phyloP scores from a whole-genome alignment of 352 stramenopile genomes.

The Phytophthora litchii region DNA sequence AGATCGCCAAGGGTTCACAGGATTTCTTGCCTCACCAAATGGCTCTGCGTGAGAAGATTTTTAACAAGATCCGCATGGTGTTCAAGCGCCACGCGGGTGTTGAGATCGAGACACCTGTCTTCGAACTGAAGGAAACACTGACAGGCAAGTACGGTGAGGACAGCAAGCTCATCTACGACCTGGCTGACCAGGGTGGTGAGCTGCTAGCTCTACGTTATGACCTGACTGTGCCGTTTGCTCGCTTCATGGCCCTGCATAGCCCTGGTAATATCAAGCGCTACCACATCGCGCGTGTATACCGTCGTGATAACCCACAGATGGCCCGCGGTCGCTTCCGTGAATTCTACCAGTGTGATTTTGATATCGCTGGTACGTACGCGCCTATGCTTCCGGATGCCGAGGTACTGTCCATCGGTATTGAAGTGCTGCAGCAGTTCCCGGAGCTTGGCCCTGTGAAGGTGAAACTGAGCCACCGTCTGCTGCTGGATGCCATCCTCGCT shows the following conservation, averaged over 20 bases:
- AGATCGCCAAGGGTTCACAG: slow-evolving; percentile 92
- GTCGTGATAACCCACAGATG: slow-evolving; percentile 95
- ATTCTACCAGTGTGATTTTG: slow-evolving; percentile 99
- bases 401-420: slow-evolving; percentile 95
- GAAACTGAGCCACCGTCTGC: slow-evolving; percentile 97
- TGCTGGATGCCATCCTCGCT: slow-evolving; percentile 97
- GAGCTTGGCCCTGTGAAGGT: slow-evolving; percentile 93
- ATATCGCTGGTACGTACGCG: slow-evolving; percentile 96
- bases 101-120: slow-evolving; percentile 98
- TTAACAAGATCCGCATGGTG: slow-evolving; percentile 97
- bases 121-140: slow-evolving; percentile 98
- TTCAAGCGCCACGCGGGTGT: slow-evolving; percentile 98
- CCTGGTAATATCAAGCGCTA: slow-evolving; percentile 99
- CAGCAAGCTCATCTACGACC: slow-evolving; percentile 99
- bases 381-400: slow-evolving; percentile 98
- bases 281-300: slow-evolving; percentile 98
- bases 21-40: slow-evolving; percentile 98
- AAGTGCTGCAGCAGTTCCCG: slow-evolving; percentile 89
- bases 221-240: slow-evolving; percentile 98
- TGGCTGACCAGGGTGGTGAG: slow-evolving; percentile 98
- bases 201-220: slow-evolving; percentile 96
- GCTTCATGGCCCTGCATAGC: slow-evolving; percentile 97
- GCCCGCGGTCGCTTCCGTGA: slow-evolving; percentile 96
- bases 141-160: slow-evolving; percentile 99
- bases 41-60: slow-evolving; percentile 96